A percentile compares a stretch with the other conserved stretches of the same genome.
phyloP scores from a whole-genome alignment of 495 filamentous ascomycete genomes.

The Aspergillus coremiiformis region DNA sequence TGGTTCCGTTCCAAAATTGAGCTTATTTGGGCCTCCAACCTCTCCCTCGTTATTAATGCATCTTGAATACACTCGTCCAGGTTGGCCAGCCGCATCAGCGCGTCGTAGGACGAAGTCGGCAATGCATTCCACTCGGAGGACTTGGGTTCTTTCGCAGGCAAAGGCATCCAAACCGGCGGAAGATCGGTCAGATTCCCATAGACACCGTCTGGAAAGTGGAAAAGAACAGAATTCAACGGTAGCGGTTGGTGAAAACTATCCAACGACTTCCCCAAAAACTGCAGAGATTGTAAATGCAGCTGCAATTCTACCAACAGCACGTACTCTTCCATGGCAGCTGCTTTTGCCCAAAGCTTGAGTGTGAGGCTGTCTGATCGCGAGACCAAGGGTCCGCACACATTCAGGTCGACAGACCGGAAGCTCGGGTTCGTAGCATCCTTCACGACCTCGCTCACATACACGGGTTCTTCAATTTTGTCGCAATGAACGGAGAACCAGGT shows the following conservation, averaged over 20 bases:
- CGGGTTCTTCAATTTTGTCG: slow-evolving; percentile 54
- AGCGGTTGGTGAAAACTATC: slow-evolving; percentile 71
- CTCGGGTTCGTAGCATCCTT: slow-evolving; percentile 81
- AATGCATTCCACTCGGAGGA: slow-evolving; percentile 32
- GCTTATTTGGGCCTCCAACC: slow-evolving; percentile 70
- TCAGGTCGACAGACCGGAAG: slow-evolving; percentile 81
- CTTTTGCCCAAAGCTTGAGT: slow-evolving; percentile 72
- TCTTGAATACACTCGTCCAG: slow-evolving; percentile 91
- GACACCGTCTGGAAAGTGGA: slow-evolving; percentile 81
- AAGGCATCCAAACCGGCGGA: slow-evolving; percentile 35
- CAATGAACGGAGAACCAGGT: slow-evolving; percentile 84
- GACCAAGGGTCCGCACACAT: slow-evolving; percentile 54
- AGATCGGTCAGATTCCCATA: slow-evolving; percentile 67
- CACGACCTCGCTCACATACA: slow-evolving; percentile 85
- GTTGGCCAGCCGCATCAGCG: slow-evolving; percentile 80
- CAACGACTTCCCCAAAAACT: slow-evolving; percentile 71
- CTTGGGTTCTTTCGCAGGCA: slow-evolving; percentile 8
- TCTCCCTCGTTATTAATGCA: slow-evolving; percentile 68
- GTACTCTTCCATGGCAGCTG: slow-evolving; percentile 49
- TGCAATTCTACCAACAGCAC: slow-evolving; percentile 63
- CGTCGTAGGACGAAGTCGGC: slow-evolving; percentile 78
- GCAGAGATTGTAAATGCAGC: slow-evolving; percentile 60
- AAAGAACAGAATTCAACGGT: slow-evolving; percentile 76
- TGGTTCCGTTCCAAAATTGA: slow-evolving; percentile 54
- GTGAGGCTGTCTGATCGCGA: slow-evolving; percentile 57